Base-by-base conservation (phyloP, 495 filamentous ascomycete species). In the Xylaria castorea region DNA sequence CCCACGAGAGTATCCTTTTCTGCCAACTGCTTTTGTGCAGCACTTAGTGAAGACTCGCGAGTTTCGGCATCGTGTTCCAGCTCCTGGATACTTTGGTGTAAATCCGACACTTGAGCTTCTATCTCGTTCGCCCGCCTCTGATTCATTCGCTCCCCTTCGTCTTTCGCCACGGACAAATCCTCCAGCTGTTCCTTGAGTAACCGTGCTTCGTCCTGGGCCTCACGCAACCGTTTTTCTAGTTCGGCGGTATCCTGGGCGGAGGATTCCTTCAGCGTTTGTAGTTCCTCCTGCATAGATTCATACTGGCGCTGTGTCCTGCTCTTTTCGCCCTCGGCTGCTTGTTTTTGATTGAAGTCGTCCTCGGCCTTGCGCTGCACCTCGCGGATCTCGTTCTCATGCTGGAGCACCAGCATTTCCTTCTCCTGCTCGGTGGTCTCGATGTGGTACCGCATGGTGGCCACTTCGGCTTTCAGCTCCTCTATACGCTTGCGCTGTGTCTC, bases 311-410 rank as follows among this genome's bases (percentile, higher is more conserved):
- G 86, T 1, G 91, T 87, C 58, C 90, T 90, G 46, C 89, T 84
- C 71, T 88, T 90, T n/a, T 92, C 88, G 1, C 87, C 86, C 78
- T 98, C 88, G 68, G 88, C 86, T 22, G 89, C 91, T 81, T 97
- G 94, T 46, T 92, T 92, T 75, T 90, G 91, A 72, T 91, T 87
- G 79, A 93, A 96, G 74, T 97, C 94, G 9, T 93, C 91, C 74
- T 97, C 94, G 18, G 91, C 90, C 73, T 90, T 92, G 36, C 88
- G 81, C 75, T 92, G 90, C 5, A 90, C 83, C 27, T 94, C 92
- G 55, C 94, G 87, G 27, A 97, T 79, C 75, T 97, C 94, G 75
- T 94, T 92, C 68, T 97, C 93, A 76, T 93, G 91, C 67, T 92
- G 89, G 14, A 97, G 81, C 3, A 85, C 87, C 65, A 90, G 82